Evolutionary conservation across 2,329 filamentous ascomycete genomes (phyloP).

Genomic region (Cryphonectria radicalis): DNA sequence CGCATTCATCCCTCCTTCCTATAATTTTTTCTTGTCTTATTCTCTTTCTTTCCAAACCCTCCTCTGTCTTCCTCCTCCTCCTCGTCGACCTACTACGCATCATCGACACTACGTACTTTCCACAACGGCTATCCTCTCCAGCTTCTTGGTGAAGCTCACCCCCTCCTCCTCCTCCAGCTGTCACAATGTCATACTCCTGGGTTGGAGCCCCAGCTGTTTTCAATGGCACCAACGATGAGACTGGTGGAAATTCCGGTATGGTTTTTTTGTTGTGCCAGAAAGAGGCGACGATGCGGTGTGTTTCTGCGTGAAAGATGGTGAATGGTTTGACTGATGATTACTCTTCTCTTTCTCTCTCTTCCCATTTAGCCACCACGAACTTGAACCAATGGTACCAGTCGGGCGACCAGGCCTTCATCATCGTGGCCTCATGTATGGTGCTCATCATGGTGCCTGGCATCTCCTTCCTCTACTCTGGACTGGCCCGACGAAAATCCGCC

Average conservation of each 20-base stretch:
- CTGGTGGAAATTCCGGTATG: conserved; percentile 81
- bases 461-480: conserved; percentile 94
- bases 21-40: neutral
- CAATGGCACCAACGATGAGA: conserved; percentile 66
- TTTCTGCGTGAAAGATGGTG: neutral
- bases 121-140: neutral
- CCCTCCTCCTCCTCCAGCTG: neutral
- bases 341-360: neutral
- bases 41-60: neutral
- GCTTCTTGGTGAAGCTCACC: conserved; percentile 14
- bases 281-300: conserved; percentile 3
- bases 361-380: conserved; percentile 71
- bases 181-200: conserved; percentile 63
- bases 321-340: conserved; percentile 22
- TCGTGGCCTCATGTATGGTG: conserved; percentile 89
- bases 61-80: neutral
- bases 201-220: conserved; percentile 62
- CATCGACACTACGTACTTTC: neutral
- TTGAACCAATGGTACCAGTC: conserved; percentile 94
- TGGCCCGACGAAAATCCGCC: conserved; percentile 96
- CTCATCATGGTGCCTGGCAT: conserved; percentile 96
- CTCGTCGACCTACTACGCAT: neutral
- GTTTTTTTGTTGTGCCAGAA: conserved; percentile 44
- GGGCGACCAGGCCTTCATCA: conserved; percentile 93
- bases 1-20: conserved; percentile 5